Evolutionary conservation across 345 rosid genomes (phyloP), one percentile per base, ranked within the genome.

Genomic region (Populus ilicifolia): DNA sequence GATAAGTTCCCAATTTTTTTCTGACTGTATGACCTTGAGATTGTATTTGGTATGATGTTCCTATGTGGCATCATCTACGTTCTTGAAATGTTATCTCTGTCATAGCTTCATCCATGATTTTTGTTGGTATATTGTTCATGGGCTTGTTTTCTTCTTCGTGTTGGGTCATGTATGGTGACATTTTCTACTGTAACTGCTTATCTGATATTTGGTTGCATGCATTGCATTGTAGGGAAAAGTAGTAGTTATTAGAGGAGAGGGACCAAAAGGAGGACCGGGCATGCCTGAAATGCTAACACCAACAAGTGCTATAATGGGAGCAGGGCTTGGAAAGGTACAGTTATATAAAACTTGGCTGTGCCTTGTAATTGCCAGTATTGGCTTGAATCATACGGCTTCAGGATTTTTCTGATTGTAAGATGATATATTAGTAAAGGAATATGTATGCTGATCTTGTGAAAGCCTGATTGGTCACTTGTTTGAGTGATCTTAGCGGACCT

Each of bases 271-370:
- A 38, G 99, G 99, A 63, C 99, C 98, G 48, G 99, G 99, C 82
- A 96, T 96, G 97, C 91, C 97, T 72, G 99, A 96, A 86, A 96
- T 94, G 99, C 87, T 96, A 86, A 91, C 99, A 33, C 98, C 99
- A 44, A 96, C 99, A 48, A 96, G 99, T 88, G 99, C 93, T 44
- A 96, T 96, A 64, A 96, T 92, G 97, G 99, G 98, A 71, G 97
- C 99, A 21, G 98, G 98, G 79, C 98, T 96, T 76, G 99, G 99
- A 66, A 96, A 96, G 99, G 99, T 95, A 83, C 46, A 39, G 1
- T 46, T 56, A 67, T 29, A 30, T 64, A 5, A 35, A 73, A 64
- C 75, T 69, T n/a, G 8, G 18, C 70, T 75, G 43, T 67, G 17
- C 63, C 67, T 80, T 46, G 29, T 38, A 18, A 30, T 41, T 36